These are phyloP conservation scores for Emericellopsis atlantica DNA, from an alignment of 2,329 filamentous ascomycete species.

Conservation along the genomic window DNA sequence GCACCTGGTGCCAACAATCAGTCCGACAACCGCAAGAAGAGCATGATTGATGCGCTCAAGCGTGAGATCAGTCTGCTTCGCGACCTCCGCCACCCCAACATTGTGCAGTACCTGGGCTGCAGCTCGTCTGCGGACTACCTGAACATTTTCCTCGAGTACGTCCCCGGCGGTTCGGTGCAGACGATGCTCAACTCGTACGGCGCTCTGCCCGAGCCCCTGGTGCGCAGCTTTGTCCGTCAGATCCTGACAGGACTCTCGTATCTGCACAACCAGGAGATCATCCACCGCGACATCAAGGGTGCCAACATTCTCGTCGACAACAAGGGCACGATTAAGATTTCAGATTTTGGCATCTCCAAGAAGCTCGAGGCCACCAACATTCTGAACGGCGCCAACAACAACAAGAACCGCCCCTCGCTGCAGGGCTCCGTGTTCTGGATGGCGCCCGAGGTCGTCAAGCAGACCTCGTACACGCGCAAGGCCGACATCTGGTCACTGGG, in stretches of 20 bases:
- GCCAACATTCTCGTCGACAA: slow-evolving; percentile 98
- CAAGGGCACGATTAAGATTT: slow-evolving; percentile 98
- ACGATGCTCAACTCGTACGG: slow-evolving; percentile 99
- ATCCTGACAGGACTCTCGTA: slow-evolving; percentile 89
- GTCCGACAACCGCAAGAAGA: slow-evolving; percentile 84
- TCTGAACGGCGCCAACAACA: slow-evolving; percentile 54
- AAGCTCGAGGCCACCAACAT: slow-evolving; percentile 88
- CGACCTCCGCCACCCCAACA: slow-evolving; percentile 90
- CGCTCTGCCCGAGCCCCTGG: slow-evolving; percentile 81
- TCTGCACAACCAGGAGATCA: slow-evolving; percentile 87
- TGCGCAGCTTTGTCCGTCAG: slow-evolving; percentile 92
- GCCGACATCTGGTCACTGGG: slow-evolving; percentile 98
- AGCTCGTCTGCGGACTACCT: slow-evolving; percentile 83
- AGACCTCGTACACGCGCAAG: slow-evolving; percentile 95
- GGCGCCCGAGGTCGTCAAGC: slow-evolving; percentile 96
- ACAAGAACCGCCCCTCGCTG: slow-evolving; percentile 62
- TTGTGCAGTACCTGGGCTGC: slow-evolving; percentile 95
- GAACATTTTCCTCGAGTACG: slow-evolving; percentile 99
- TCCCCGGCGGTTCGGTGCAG: slow-evolving; percentile 91
- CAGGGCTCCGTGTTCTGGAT: slow-evolving; percentile 99
- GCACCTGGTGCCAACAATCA: slow-evolving; percentile 64
- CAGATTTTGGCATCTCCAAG: slow-evolving; percentile 97
- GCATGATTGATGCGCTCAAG: slow-evolving; percentile 95
- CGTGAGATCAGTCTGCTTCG: slow-evolving; percentile 90
- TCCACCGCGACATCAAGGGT: slow-evolving; percentile 97